Percentiles rank a stretch among this genome's conserved stretches.
Conservation (phyloP, 208 protist species). For the Crithidia fasciculata region DNA sequence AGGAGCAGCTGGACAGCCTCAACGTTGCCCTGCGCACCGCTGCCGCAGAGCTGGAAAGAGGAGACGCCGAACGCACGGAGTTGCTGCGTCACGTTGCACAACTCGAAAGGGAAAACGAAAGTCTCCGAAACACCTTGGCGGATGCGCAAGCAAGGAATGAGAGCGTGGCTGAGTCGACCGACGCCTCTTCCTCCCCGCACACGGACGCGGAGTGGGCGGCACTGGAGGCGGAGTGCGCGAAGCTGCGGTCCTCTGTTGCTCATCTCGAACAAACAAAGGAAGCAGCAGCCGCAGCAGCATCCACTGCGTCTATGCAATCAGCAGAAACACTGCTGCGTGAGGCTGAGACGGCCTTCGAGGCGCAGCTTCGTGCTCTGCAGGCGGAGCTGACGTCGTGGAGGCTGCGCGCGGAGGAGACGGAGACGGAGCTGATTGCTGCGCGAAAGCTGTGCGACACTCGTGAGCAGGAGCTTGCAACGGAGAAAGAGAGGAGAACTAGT, state of each 20-base stretch:
- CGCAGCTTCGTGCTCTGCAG: conserved; percentile 25
- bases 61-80: not conserved
- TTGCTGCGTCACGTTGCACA: not conserved
- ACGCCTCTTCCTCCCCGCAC: not conserved
- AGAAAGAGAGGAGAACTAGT: not conserved
- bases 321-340: not conserved
- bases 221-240: not conserved
- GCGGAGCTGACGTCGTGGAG: conserved; percentile 40
- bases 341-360: not conserved
- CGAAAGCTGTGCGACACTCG: not conserved
- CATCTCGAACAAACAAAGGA: not conserved
- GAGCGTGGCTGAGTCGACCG: too few relatives aligned
- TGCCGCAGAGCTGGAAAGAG: conserved; percentile 7
- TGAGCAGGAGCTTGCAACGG: not conserved
- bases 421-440: conserved; percentile 15
- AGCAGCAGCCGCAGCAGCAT: conserved; percentile 3
- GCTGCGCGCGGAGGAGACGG: conserved; percentile 14
- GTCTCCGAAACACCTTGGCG: not conserved
- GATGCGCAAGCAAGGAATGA: not conserved
- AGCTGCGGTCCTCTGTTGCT: not conserved
- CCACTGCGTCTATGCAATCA: too few relatives aligned
- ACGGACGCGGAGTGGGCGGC: conserved; percentile 8
- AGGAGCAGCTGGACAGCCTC: conserved; percentile 15
- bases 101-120: not conserved
- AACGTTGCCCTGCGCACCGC: conserved; percentile 1